These are phyloP conservation scores for Irpex lacteus DNA, from an alignment of 1,284 basidiomycete species.

Conservation along the genomic window DNA sequence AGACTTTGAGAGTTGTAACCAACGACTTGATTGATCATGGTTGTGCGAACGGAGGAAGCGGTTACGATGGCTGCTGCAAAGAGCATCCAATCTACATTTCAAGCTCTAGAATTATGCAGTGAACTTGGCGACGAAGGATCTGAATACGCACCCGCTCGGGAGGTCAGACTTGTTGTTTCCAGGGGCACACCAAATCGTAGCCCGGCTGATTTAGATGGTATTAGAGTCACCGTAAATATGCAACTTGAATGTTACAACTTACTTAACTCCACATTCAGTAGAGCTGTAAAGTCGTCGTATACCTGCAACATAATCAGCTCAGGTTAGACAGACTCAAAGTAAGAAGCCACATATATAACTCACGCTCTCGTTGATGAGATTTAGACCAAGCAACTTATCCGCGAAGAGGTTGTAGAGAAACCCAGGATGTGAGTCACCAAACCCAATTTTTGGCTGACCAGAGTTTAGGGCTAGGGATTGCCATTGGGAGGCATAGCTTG, in stretches of 20 bases:
- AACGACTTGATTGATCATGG: conserved; percentile 17
- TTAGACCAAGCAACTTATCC: neutral
- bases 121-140: neutral
- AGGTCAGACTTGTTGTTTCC: neutral
- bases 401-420: neutral
- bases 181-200: neutral
- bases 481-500: neutral
- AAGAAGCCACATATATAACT: no score
- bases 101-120: neutral
- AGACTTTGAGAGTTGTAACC: conserved; percentile 17
- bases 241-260: neutral
- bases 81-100: conserved; percentile 22
- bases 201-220: neutral
- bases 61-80: conserved; percentile 23
- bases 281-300: neutral
- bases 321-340: no score
- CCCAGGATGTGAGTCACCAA: neutral
- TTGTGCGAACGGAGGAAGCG: conserved; percentile 19
- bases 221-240: neutral
- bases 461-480: neutral
- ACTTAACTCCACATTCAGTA: neutral
- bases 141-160: neutral
- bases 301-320: neutral
- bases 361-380: neutral
- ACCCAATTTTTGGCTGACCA: no score